phyloP scores from a whole-genome alignment of 2,329 filamentous ascomycete species.

The Aspergillus terreus region DNA sequence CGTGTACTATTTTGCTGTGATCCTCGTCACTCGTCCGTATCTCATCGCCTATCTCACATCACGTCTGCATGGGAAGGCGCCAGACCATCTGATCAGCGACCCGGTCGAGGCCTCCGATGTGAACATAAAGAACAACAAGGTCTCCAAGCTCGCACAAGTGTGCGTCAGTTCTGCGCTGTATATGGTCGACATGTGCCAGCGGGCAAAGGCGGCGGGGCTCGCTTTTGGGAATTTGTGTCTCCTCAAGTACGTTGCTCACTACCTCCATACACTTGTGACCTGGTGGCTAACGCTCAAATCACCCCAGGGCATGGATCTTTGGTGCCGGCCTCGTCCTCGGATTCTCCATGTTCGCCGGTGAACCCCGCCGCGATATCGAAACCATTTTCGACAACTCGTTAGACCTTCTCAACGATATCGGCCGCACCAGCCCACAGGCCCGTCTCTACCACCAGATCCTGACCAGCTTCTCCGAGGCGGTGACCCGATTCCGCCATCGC shows the following conservation, averaged over 20 bases:
- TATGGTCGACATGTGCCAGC: conserved; percentile 7
- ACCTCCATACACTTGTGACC: not conserved
- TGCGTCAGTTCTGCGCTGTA: conserved; percentile 3
- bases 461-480: conserved; percentile 1
- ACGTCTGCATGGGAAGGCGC: conserved; percentile 15
- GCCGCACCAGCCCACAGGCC: conserved; percentile 7
- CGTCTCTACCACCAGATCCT: conserved; percentile 4
- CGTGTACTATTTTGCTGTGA: conserved; percentile 54
- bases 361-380: conserved; percentile 3
- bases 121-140: not conserved
- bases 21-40: conserved; percentile 50
- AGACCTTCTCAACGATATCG: conserved; percentile 1
- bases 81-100: conserved; percentile 7
- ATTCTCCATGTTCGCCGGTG: conserved; percentile 4
- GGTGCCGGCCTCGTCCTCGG: conserved; percentile 6
- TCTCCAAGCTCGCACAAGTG: conserved; percentile 1
- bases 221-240: conserved; percentile 7
- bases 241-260: conserved; percentile 3
- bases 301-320: conserved; percentile 6
- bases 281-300: too few relatives aligned
- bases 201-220: not conserved
- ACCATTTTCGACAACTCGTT: not conserved
- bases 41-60: conserved; percentile 47
- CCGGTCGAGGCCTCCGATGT: not conserved
- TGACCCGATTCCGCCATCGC: not conserved